Base-by-base conservation (phyloP, 2,329 filamentous ascomycete genomes). In the Trichoderma citrinoviride region DNA sequence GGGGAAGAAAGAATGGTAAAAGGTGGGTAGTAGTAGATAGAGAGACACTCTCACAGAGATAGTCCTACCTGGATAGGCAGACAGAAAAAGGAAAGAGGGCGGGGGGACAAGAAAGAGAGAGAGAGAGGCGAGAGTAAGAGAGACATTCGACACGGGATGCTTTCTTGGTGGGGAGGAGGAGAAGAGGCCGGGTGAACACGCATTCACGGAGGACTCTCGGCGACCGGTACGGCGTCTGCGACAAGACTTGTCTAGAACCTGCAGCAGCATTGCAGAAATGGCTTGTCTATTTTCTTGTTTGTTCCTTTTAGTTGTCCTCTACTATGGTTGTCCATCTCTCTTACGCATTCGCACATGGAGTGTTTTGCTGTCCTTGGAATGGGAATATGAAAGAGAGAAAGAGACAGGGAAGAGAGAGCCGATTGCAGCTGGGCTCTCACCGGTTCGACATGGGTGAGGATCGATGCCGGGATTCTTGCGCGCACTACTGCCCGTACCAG, bases 131-230 rank as follows among this genome's bases (percentile, higher is more conserved):
- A 43, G 14, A 58, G 23, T 25, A 23, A 23, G 8, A 60, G 29
- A 60, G 44, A 60, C 56, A 60, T 21, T 60, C 29, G 21, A 37
- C 40, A 27, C 58, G 58, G 41, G 40, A 37, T 61, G 49, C 19
- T 27, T 29, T 29, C 33, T 37, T 37, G 7, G 41, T 8, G 15
- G 19, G 41, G 41, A 44, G 41, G 15, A 19, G 10, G 29, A 14
- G 33, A 12, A 37, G 52, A 44, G 14, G 37, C 25, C n/a, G 57
- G 23, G 57, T 52, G 46, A 52, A 29, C 33, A 41, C 46, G n/a
- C 19, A 43, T 53, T 27, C 47, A 61, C 29, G 55, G 53, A 15
- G 23, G 33, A 19, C 44, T 49, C 56, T 60, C 56, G 44, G 56
- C 44, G 56, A 29, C 6, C 15, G 44, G 56, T 25, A 25, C 10